A percentile compares a stretch with the other conserved stretches of the same genome.
phyloP scores from a whole-genome alignment of 2,329 filamentous ascomycete genomes.

The Xylariaceae sp. region DNA sequence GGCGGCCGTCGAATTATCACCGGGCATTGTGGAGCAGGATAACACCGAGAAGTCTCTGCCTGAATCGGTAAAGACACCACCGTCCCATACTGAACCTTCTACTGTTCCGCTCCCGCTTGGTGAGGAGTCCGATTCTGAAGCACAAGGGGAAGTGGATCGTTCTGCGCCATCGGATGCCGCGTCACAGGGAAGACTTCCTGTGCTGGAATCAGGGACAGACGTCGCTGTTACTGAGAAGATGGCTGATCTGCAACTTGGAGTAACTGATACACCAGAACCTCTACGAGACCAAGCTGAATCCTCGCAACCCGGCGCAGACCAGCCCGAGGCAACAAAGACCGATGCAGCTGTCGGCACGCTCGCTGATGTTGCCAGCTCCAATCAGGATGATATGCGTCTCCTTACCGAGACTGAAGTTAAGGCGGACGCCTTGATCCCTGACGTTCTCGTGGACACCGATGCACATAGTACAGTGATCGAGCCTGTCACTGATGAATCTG shows the following conservation, averaged over 20 bases:
- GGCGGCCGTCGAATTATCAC: background rate
- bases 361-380: too few relatives aligned
- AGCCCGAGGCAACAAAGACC: too few relatives aligned
- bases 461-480: too few relatives aligned
- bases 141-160: background rate
- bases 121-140: slow-evolving; percentile 1
- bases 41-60: background rate
- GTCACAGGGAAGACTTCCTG: background rate
- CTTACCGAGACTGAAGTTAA: too few relatives aligned
- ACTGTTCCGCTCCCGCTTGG: slow-evolving; percentile 8
- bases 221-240: background rate
- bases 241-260: background rate
- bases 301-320: slow-evolving; percentile 1
- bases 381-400: too few relatives aligned
- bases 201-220: too few relatives aligned
- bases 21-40: background rate
- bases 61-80: background rate
- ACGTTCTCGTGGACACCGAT: too few relatives aligned
- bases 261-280: too few relatives aligned
- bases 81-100: slow-evolving; percentile 3
- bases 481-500: too few relatives aligned
- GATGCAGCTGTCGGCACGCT: background rate
- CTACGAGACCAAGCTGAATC: background rate
- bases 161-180: background rate
- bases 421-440: too few relatives aligned